Base-by-base conservation (phyloP, 2,329 filamentous ascomycete genomes). In the Diaporthe ampelina region DNA sequence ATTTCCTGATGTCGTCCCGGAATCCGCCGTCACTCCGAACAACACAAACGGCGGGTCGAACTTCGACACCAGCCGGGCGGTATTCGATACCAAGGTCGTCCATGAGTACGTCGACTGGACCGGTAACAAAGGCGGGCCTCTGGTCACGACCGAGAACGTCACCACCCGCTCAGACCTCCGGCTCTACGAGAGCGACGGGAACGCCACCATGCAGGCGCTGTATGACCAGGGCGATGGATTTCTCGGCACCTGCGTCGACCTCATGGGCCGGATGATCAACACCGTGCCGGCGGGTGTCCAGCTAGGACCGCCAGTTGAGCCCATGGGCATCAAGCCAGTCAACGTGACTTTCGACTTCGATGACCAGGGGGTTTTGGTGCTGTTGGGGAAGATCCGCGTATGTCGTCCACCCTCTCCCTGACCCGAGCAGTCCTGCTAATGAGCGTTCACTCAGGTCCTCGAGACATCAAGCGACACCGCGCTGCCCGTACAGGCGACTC, bases 151-250 rank as follows among this genome's bases (percentile, higher is more conserved):
- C n/a, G 69, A 71, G 26, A 71, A 61, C n/a, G 7, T 29, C 43
- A 71, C 69, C 15, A 61, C 69, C 0, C 54, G 69, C 1, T 80
- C 80, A 1, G 80, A 81, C 61, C 76, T 79, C 10, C 77, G 80
- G 13, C 59, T 81, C n/a, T 81, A 77, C 72, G 78, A 76, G 43
- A 79, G 78, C 54, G 80, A 81, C 45, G 74, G 76, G 5, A 80
- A 81, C 40, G 76, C 75, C 56, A 79, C 79, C 7, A 81, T 81
- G 79, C 57, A 75, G 35, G 71, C 75, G 15, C 59, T 81, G 24
- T 80, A 80, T n/a, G 72, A 72, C 6, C 74, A 76, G 13, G 76
- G 76, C 6, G 77, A 79, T 5, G 76, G 50, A 1, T 81, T 81
- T 59, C 75, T 77, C 29, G 73, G 76, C 15, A 79, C 78, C 26